A percentile compares a stretch with the other conserved stretches of the same genome.
Evolutionary conservation across 2,329 filamentous ascomycete species (phyloP).

Genomic region (Colletotrichum eleusines): DNA sequence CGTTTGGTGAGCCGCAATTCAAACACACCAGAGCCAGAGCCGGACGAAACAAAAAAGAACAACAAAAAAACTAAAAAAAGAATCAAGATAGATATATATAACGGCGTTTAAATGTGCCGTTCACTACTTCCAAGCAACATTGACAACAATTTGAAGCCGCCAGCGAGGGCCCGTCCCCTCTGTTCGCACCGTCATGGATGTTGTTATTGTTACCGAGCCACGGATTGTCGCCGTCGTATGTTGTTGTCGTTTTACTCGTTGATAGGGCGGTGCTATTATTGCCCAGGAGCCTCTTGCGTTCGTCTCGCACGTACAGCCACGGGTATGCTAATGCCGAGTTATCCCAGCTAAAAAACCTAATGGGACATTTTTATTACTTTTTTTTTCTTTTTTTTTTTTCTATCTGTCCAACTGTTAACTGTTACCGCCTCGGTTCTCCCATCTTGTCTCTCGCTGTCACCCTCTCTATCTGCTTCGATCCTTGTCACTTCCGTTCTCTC

Average conservation of each 20-base stretch:
- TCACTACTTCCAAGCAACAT: background rate
- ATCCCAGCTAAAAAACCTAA: background rate
- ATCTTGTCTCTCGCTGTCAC: background rate
- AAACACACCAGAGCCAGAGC: too few relatives aligned
- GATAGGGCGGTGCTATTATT: background rate
- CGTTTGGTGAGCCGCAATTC: background rate
- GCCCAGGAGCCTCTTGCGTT: background rate
- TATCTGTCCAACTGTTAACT: background rate
- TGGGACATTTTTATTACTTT: background rate
- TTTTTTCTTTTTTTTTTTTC: background rate
- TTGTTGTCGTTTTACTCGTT: background rate
- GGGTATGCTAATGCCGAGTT: background rate
- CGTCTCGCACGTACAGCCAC: background rate
- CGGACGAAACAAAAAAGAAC: background rate
- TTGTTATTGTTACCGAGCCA: background rate
- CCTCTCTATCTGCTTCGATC: background rate
- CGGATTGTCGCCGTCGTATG: background rate
- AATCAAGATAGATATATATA: background rate
- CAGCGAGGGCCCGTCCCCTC: background rate
- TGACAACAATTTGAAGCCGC: slow-evolving; percentile 3
- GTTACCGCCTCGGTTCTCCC: background rate
- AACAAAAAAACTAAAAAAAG: too few relatives aligned
- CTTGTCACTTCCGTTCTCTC: background rate
- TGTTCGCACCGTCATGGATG: background rate
- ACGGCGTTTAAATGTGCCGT: background rate